Conservation (phyloP, 192 early-diverging fungal species). For the Podochytrium sp. region DNA sequence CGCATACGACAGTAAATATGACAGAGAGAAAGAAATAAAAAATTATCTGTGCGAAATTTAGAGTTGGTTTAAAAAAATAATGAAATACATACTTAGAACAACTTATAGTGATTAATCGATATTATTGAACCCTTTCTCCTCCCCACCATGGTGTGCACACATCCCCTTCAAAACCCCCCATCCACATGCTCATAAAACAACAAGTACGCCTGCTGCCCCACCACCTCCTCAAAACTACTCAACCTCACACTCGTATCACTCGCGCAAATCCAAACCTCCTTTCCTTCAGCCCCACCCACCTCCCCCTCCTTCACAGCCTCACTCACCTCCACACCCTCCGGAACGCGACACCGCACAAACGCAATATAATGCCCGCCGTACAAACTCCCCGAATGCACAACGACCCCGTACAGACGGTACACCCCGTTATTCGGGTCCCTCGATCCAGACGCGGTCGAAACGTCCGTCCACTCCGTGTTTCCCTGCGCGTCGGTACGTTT, state of each 20-base stretch:
- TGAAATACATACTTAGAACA: no score
- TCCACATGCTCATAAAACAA: conserved; percentile 50
- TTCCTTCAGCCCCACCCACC: conserved; percentile 4
- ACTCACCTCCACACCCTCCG: not conserved
- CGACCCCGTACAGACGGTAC: conserved; percentile 50
- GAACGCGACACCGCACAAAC: conserved; percentile 34
- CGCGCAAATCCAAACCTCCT: conserved; percentile 40
- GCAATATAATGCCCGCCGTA: conserved; percentile 54
- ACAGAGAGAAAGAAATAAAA: no score
- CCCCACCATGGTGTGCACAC: no score
- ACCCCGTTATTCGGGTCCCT: conserved; percentile 20
- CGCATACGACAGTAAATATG: no score
- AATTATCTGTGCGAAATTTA: no score
- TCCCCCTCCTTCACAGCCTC: not conserved
- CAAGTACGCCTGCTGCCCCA: conserved; percentile 45
- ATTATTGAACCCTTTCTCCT: not conserved
- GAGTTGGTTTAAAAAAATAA: no score
- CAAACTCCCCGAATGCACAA: conserved; percentile 49
- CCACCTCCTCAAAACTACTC: conserved; percentile 41
- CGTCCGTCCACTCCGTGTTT: not conserved
- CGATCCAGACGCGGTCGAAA: not conserved
- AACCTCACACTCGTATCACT: conserved; percentile 38
- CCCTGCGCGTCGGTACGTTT: not conserved
- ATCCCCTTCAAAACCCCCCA: not conserved
- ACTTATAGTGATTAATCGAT: no score